Base-by-base conservation (phyloP, 768 basidiomycete species). In the Cystofilobasidium macerans region DNA sequence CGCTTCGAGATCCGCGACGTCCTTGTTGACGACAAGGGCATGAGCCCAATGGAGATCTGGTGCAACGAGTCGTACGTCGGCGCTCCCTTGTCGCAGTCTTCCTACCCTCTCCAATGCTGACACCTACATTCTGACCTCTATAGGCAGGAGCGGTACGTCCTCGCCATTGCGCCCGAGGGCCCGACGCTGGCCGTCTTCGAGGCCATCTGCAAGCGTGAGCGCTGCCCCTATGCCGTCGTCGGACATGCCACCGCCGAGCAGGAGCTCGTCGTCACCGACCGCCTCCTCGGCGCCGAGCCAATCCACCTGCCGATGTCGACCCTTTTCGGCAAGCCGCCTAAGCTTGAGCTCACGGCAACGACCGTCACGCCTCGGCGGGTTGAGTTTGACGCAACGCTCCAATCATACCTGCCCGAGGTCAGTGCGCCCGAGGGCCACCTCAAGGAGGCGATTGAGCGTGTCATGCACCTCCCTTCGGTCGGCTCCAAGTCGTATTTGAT, bases 31-130 rank as follows among this genome's bases (percentile, higher is more conserved):
- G 95, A 98, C 75, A 81, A 82, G 28, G 86, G 87, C 43, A 89
- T 99, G 89, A 92, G 89, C 5, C 95, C 95, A 0, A 97, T 99
- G 94, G 94, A 98, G 78, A 97, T 98, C 58, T 99, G 95, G 95
- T 98, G 95, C 75, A 99, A 99, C 77, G 95, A 99, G 77, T 87
- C 57, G 65, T 66, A 6, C 20, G 51, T 60, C 24, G 28, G 2
- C 18, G 18, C 38, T 45, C 28, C 2, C 28, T 64, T 40, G 22
- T 8, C 36, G 48, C 38, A 2, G 26, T 48, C 33, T 3, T 18
- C 18, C 48, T 36, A 56, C 18, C 14, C 6, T 57, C 3, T 3
- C 28, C n/a, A 6, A 18, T 9, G 32, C 54, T 36, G 54, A 56
- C 28, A 2, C 20, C 28, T 51, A 14, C 54, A 6, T 16, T 22